Conservation (phyloP, 2,329 filamentous ascomycete genomes). For the Phoma sp. region DNA sequence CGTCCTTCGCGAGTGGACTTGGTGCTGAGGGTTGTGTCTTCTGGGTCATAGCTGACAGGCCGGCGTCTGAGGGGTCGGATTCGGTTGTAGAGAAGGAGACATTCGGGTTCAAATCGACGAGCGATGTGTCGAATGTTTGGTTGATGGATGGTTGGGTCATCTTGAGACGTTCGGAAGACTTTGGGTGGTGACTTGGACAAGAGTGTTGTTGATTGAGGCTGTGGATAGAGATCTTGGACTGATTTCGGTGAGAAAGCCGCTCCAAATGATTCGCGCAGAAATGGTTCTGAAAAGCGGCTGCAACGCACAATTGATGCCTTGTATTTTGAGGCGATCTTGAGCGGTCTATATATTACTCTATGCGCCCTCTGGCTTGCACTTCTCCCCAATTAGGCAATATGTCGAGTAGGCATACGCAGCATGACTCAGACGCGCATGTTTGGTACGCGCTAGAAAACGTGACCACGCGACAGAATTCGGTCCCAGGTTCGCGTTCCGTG, state of each 20-base stretch:
- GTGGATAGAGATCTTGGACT: not conserved
- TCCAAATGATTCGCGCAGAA: not conserved
- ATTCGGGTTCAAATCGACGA: conserved; percentile 42
- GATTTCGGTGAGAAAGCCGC: not conserved
- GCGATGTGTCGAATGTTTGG: conserved; percentile 50
- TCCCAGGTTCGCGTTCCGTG: conserved; percentile 4
- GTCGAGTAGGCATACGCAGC: conserved; percentile 34
- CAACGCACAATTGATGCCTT: conserved; percentile 15
- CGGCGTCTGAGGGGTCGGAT: conserved; percentile 36
- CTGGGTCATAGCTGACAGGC: conserved; percentile 4
- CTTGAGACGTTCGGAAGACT: too few species aligned
- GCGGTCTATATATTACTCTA: conserved; percentile 28
- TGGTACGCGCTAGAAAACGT: conserved; percentile 18
- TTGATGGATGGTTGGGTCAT: conserved; percentile 49
- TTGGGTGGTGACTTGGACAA: not conserved
- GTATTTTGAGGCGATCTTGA: conserved; percentile 18
- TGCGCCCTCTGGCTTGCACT: conserved; percentile 23
- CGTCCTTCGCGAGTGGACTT: conserved; percentile 9
- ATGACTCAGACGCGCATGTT: conserved; percentile 42
- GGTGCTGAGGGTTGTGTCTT: conserved; percentile 13
- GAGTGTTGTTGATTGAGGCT: not conserved
- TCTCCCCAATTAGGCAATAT: conserved; percentile 34
- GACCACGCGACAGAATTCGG: conserved; percentile 12
- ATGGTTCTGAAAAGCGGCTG: conserved; percentile 2
- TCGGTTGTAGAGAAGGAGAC: conserved; percentile 48